Base-by-base conservation (phyloP, 306 rosid genomes). In the Lathyrus sativus region DNA sequence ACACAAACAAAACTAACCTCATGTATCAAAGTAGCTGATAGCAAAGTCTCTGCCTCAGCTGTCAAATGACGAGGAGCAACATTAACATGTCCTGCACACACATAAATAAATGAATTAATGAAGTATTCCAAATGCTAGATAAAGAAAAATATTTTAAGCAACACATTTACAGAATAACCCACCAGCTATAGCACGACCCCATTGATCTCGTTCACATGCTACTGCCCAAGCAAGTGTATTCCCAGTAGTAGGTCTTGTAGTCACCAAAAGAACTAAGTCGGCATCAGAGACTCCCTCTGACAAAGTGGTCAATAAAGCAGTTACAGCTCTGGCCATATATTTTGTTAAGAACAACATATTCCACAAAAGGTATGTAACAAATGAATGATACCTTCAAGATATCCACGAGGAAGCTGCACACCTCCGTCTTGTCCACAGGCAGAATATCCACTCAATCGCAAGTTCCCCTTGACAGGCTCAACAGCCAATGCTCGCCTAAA, bases 181-280 rank as follows among this genome's bases (percentile, higher is more conserved):
- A 91, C 99, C 99, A 59, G 99, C 99, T 76, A 95, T 87, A 56
- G 97, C 96, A 68, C 97, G 99, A 35, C 99, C 99, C 99, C 99
- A 95, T 73, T 95, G 99, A 83, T 95, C 99, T 26, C 99, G 90
- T 78, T 95, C 99, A 66, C 97, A 95, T 78, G 99, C 99, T 77
- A 95, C 99, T 31, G 97, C 99, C 99, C 97, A 95, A 22, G 99
- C 97, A 85, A 95, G 97, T 8, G 97, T 95, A 62, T 88, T 95
- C 61, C 99, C 96, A 45, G 95, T 90, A 26, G 99, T 88, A 63
- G 99, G 99, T 76, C 99, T 90, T 46, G 99, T 90, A 48, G 99
- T 95, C 69, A 95, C 99, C 80, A 95, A 74, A 51, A 95, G 99
- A 76, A 95, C 99, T 76, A 95, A 79, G 77, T 95, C 99, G 3